These are phyloP conservation scores for Beauveria sp. DNA, from an alignment of 2,329 filamentous ascomycete species.

Conservation along the genomic window DNA sequence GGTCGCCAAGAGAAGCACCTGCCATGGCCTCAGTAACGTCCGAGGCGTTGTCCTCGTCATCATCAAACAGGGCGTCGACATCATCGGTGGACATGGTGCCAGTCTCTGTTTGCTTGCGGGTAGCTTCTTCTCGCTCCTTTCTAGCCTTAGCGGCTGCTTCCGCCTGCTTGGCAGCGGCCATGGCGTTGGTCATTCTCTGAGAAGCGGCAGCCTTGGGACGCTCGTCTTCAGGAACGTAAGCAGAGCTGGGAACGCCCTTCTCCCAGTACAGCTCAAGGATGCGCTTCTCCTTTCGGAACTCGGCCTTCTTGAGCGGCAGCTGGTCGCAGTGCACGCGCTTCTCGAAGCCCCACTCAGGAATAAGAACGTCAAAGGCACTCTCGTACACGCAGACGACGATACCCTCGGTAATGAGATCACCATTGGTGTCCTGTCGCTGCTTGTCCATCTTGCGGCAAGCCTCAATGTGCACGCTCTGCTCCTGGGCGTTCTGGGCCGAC, in stretches of 20 bases:
- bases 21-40: constrained; percentile 88
- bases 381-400: constrained; percentile 97
- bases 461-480: constrained; percentile 98
- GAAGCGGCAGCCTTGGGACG: constrained; percentile 75
- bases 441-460: constrained; percentile 95
- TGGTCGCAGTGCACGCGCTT: constrained; percentile 99
- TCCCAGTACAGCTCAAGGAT: constrained; percentile 98
- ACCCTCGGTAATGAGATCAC: constrained; percentile 89
- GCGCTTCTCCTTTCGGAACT: constrained; percentile 93
- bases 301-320: constrained; percentile 96
- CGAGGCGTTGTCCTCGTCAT: constrained; percentile 72
- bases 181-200: constrained; percentile 65
- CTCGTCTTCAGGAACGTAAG: constrained; percentile 95
- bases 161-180: constrained; percentile 69
- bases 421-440: constrained; percentile 75
- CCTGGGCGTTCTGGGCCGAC: constrained; percentile 92
- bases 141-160: constrained; percentile 74
- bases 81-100: constrained; percentile 90
- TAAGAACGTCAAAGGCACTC: constrained; percentile 95
- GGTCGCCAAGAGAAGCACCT: constrained; percentile 80
- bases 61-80: constrained; percentile 91
- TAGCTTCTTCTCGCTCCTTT: constrained; percentile 83
- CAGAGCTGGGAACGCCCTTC: constrained; percentile 94
- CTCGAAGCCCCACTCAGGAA: constrained; percentile 97
- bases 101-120: constrained; percentile 89